Evolutionary conservation across 2,329 filamentous ascomycete species (phyloP).

Genomic region (Ophiostoma piceae): DNA sequence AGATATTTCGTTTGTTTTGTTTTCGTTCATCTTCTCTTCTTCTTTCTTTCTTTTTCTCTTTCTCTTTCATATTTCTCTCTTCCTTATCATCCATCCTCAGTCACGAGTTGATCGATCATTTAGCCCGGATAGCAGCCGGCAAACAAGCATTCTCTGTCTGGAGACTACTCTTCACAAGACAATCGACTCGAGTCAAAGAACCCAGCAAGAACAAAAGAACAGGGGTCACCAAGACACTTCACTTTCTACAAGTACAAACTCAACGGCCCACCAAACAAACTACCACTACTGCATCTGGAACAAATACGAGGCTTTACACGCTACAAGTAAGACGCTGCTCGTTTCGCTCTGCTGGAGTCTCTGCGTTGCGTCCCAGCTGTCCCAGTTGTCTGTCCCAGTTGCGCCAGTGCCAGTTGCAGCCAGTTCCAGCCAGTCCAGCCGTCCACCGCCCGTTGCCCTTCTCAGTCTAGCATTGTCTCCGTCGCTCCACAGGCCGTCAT

Average conservation of each 20-base stretch:
- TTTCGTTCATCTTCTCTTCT: no score
- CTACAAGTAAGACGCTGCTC: constrained; percentile 9
- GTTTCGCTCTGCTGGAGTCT: constrained; percentile 2
- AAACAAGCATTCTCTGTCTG: not conserved
- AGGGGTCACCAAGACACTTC: not conserved
- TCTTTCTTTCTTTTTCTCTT: not conserved
- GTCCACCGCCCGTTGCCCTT: not conserved
- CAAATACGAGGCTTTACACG: constrained; percentile 3
- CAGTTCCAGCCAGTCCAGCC: not conserved
- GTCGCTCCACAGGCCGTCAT: constrained; percentile 19
- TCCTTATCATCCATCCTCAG: not conserved
- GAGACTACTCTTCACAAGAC: no score
- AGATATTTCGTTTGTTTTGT: not conserved
- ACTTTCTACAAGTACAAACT: not conserved
- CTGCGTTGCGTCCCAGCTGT: not conserved
- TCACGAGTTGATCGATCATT: constrained; percentile 2
- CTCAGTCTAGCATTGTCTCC: constrained; percentile 11
- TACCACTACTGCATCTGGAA: constrained; percentile 6
- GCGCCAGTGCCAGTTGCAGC: not conserved
- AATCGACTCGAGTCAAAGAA: no score
- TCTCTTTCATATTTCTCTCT: not conserved
- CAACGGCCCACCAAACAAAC: constrained; percentile 12
- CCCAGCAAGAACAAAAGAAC: not conserved
- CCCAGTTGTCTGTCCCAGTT: not conserved
- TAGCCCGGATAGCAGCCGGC: not conserved